phyloP scores from a whole-genome alignment of 2,329 filamentous ascomycete genomes.

The Ceratocystis albifundus region DNA sequence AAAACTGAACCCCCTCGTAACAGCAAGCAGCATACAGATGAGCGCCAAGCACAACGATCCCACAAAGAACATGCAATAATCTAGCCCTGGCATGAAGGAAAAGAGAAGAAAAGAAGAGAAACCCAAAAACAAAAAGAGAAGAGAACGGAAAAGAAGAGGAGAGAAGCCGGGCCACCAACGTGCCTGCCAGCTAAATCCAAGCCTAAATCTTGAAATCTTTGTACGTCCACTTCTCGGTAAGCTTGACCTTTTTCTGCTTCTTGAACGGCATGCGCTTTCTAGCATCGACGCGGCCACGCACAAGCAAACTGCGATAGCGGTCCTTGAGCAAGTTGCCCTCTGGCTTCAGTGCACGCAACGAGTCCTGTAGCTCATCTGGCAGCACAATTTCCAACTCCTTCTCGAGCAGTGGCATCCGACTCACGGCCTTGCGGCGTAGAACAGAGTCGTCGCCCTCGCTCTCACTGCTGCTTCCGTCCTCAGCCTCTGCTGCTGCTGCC shows the following conservation, averaged over 20 bases:
- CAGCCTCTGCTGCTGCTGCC: slow-evolving; percentile 31
- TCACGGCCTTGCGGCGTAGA: slow-evolving; percentile 61
- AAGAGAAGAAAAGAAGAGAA: neutral
- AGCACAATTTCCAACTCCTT: slow-evolving; percentile 71
- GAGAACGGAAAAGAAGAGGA: neutral
- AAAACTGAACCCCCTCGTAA: neutral
- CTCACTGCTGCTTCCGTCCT: slow-evolving; percentile 34
- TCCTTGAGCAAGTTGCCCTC: slow-evolving; percentile 94
- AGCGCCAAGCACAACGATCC: slow-evolving; percentile 11
- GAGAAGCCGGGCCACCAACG: slow-evolving; percentile 1
- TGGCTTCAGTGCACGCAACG: slow-evolving; percentile 70
- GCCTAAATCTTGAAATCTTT: slow-evolving; percentile 61
- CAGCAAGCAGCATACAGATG: neutral
- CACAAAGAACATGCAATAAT: slow-evolving; percentile 14
- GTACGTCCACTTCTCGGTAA: slow-evolving; percentile 93
- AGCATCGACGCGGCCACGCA: slow-evolving; percentile 80
- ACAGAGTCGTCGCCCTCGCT: slow-evolving; percentile 50
- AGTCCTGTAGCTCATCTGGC: slow-evolving; percentile 71
- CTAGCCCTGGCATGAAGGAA: slow-evolving; percentile 14
- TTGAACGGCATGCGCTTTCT: slow-evolving; percentile 66
- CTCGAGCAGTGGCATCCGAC: slow-evolving; percentile 55
- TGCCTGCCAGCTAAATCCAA: neutral
- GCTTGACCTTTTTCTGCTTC: slow-evolving; percentile 68
- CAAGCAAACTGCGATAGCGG: slow-evolving; percentile 75
- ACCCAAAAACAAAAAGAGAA: too few relatives aligned